Evolutionary conservation across 805 yeast species (phyloP).

Genomic region (Kodamaea nitidulidarum): DNA sequence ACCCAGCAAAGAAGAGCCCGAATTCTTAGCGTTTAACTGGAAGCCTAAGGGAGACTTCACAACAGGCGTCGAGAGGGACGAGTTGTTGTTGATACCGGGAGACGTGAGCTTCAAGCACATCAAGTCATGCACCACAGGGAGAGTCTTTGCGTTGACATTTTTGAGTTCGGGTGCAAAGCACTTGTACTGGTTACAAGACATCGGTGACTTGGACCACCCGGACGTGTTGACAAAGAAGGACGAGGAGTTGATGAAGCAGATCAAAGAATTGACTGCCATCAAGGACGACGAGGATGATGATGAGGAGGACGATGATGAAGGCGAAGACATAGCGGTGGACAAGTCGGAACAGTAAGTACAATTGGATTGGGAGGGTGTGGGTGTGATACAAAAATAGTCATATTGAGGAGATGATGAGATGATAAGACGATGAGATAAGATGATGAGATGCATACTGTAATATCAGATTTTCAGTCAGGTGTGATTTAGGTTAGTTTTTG

Average conservation of each 20-base stretch:
- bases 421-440: too few species aligned
- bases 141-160: conserved; percentile 68
- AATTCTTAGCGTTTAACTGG: conserved; percentile 70
- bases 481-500: too few species aligned
- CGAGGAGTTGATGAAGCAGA: conserved; percentile 41
- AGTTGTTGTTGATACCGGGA: conserved; percentile 74
- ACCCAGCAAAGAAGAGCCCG: conserved; percentile 66
- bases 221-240: conserved; percentile 59
- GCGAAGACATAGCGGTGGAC: conserved; percentile 10
- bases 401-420: too few species aligned
- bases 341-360: conserved; percentile 4
- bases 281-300: conserved; percentile 35
- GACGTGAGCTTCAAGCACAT: conserved; percentile 77
- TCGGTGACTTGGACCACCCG: conserved; percentile 58
- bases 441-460: too few species aligned
- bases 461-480: too few species aligned
- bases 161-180: conserved; percentile 57
- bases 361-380: too few species aligned
- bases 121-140: conserved; percentile 65
- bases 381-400: too few species aligned
- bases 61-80: conserved; percentile 47
- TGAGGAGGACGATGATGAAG: conserved; percentile 18
- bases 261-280: conserved; percentile 44
- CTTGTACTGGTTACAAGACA: conserved; percentile 75
- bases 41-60: conserved; percentile 53